Evolutionary conservation across 2,329 filamentous ascomycete genomes (phyloP), one percentile per base, ranked within the genome.

Genomic region (Tolypocladium paradoxum): DNA sequence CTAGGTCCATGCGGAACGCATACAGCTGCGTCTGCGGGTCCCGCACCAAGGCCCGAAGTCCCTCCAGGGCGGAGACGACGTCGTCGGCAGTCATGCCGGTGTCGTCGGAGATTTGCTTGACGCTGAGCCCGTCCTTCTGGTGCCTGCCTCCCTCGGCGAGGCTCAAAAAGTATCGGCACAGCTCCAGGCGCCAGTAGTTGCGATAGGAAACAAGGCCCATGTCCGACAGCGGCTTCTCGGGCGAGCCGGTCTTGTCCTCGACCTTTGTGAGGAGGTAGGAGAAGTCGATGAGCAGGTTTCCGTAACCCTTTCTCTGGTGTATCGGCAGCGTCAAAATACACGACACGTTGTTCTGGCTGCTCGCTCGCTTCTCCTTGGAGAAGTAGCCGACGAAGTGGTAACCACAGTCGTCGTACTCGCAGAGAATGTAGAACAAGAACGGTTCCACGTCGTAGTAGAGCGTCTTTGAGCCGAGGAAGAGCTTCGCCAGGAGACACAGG

Each of bases 311-410:
- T 53, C 95, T 85, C 72, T 96, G 92, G 65, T 97, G 93, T 52
- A 97, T 96, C 0, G 93, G 93, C 38, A 99, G 75, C 4, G 95
- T 96, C 48, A 99, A 74, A 61, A 99, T 99, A 69, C 93, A 99
- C 9, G 90, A 96, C 48, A 99, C 93, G 59, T 99, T 99, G 69
- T 99, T 97, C 61, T 91, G 86, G 56, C 90, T 95, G 68, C 89
- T 92, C 2, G 90, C 87, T 45, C 95, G 81, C 72, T 99, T 99
- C 72, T 99, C 93, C 68, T 99, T 99, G 50, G 93, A 97, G 64
- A 99, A 99, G 66, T 99, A 99, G n/a, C 93, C 93, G 29, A 97
- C 92, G 60, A 99, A 93, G 66, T 96, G 93, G 65, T 93, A 96
- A 20, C 92, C 92, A 20, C 86, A 81, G 53, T 93, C 87, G 64